Evolutionary conservation across 78 protist species (phyloP).

Genomic region (slime mould (Dictyostelium discoideum)): DNA sequence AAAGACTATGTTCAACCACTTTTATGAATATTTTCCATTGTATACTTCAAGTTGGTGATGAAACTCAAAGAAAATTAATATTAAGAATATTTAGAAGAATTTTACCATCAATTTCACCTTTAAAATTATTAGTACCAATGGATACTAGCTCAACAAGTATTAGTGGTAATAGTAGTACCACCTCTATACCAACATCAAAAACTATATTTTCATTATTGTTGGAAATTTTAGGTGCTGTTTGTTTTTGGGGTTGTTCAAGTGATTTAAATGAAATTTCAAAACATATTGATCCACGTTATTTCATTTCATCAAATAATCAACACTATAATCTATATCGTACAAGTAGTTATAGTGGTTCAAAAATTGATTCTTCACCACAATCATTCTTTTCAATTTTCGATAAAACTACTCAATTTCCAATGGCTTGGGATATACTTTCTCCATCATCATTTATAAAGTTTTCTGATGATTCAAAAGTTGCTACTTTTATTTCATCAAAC

Average conservation of each 20-base stretch:
- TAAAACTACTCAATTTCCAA: slow-evolving; percentile 41
- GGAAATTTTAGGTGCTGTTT: slow-evolving; percentile 64
- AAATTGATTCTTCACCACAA: slow-evolving; percentile 74
- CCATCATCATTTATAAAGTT: background rate
- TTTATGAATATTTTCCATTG: slow-evolving; percentile 59
- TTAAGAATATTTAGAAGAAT: slow-evolving; percentile 70
- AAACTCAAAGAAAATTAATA: slow-evolving; percentile 62
- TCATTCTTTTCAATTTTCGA: slow-evolving; percentile 74
- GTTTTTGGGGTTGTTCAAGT: slow-evolving; percentile 68
- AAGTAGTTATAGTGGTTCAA: slow-evolving; percentile 24
- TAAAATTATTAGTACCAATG: slow-evolving; percentile 31
- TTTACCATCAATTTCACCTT: slow-evolving; percentile 41
- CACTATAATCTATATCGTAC: slow-evolving; percentile 45
- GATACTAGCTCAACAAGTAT: background rate
- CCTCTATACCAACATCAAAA: background rate
- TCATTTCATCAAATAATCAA: slow-evolving; percentile 32
- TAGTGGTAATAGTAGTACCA: background rate
- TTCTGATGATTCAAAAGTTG: slow-evolving; percentile 48
- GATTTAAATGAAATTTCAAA: slow-evolving; percentile 56
- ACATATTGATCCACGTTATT: slow-evolving; percentile 67
- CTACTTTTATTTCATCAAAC: slow-evolving; percentile 23
- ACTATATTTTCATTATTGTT: slow-evolving; percentile 29
- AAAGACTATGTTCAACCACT: slow-evolving; percentile 22
- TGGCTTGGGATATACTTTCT: slow-evolving; percentile 36
- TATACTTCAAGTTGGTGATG: slow-evolving; percentile 71